These are phyloP conservation scores for Pseudogymnoascus sp. DNA, from an alignment of 2,329 filamentous ascomycete species.

Conservation along the genomic window DNA sequence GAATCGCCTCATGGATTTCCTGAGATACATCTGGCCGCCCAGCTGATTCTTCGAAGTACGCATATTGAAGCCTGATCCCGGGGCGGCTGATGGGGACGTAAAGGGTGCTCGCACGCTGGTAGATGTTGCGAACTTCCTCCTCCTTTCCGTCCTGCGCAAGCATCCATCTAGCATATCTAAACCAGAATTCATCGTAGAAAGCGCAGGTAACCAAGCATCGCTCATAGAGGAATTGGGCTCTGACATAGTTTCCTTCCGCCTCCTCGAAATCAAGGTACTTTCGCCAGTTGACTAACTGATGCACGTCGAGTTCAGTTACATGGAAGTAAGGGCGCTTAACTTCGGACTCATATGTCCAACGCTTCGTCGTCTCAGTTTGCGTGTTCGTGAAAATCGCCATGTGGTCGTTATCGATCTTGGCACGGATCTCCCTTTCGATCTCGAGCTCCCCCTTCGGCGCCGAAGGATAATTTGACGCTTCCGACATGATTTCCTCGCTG, in stretches of 20 bases:
- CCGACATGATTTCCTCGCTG: constrained; percentile 61
- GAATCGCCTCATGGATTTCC: constrained; percentile 75
- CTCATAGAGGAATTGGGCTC: constrained; percentile 82
- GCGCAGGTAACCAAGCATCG: constrained; percentile 87
- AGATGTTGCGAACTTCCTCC: constrained; percentile 87
- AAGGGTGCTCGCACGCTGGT: constrained; percentile 73
- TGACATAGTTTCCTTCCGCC: constrained; percentile 63
- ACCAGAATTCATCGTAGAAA: constrained; percentile 96
- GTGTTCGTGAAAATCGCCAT: constrained; percentile 73
- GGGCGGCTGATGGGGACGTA: constrained; percentile 83
- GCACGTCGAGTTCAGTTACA: constrained; percentile 81
- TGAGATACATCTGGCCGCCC: constrained; percentile 69
- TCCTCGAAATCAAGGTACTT: constrained; percentile 98
- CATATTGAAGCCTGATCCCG: constrained; percentile 78
- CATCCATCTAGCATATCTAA: constrained; percentile 96
- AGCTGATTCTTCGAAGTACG: constrained; percentile 85
- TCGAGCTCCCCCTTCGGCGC: constrained; percentile 62
- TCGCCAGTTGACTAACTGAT: constrained; percentile 81
- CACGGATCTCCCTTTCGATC: constrained; percentile 71
- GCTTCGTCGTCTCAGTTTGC: constrained; percentile 79
- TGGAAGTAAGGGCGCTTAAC: constrained; percentile 97
- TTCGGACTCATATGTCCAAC: constrained; percentile 91
- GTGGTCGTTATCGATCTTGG: constrained; percentile 70
- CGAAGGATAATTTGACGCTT: constrained; percentile 44
- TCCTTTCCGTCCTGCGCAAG: constrained; percentile 67